Conservation (phyloP, 2,329 filamentous ascomycete genomes). For the Fusarium heterosporum region DNA sequence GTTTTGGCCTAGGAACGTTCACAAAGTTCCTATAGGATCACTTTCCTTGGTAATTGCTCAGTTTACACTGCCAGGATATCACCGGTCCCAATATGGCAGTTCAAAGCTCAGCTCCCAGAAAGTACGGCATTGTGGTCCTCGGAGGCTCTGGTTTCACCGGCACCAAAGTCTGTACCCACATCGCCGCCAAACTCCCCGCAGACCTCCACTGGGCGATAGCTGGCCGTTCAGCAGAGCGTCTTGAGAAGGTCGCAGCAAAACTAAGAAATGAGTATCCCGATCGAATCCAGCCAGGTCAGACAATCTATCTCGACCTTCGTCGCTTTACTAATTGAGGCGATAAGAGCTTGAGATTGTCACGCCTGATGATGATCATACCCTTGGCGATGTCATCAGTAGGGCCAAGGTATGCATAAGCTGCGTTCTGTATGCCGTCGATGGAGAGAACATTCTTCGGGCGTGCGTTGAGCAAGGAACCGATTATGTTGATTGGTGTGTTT, state of each 20-base stretch:
- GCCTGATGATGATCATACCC: not conserved
- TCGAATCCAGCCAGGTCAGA: conserved; percentile 1
- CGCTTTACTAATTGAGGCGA: not conserved
- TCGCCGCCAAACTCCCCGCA: not conserved
- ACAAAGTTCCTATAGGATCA: not conserved
- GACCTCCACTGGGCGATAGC: not conserved
- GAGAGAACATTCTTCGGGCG: not conserved
- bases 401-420: not conserved
- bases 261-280: not conserved
- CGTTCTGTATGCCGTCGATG: not conserved
- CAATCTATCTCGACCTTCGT: not conserved
- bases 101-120: not conserved
- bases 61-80: no score
- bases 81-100: not conserved
- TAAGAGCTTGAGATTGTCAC: not conserved
- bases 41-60: no score
- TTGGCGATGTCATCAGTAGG: not conserved
- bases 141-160: not conserved
- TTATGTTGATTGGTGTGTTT: not conserved
- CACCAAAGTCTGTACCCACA: not conserved
- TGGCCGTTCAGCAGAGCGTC: not conserved
- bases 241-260: not conserved
- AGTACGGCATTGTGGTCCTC: not conserved
- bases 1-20: not conserved
- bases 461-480: not conserved